These are phyloP conservation scores for Aspergillus eucalypticola DNA, from an alignment of 2,329 filamentous ascomycete species.

Conservation along the genomic window DNA sequence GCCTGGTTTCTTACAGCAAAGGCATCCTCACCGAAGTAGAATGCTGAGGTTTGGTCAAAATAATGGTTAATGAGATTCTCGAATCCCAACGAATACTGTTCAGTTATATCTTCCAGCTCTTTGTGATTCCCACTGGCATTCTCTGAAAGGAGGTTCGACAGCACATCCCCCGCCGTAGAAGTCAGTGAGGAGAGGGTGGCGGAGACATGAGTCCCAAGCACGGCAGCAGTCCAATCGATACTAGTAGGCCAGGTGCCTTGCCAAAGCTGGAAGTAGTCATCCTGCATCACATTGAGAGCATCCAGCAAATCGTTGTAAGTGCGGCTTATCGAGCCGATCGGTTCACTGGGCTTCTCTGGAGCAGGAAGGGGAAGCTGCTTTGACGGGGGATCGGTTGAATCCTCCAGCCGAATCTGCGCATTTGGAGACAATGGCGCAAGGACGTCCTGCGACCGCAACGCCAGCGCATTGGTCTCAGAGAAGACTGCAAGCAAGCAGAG, in stretches of 20 bases:
- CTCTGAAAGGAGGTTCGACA: conserved; percentile 33
- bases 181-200: conserved; percentile 72
- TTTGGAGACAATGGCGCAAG: conserved; percentile 18
- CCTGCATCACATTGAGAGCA: conserved; percentile 74
- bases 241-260: conserved; percentile 78
- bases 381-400: conserved; percentile 9
- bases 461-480: conserved; percentile 30
- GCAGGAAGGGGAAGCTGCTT: conserved; percentile 18
- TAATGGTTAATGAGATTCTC: conserved; percentile 82
- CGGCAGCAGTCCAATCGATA: conserved; percentile 93
- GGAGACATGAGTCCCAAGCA: conserved; percentile 76
- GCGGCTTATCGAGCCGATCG: conserved; percentile 12
- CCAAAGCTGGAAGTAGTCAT: conserved; percentile 73
- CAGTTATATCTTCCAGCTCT: conserved; percentile 5
- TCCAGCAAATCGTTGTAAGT: conserved; percentile 52
- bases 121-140: conserved; percentile 1
- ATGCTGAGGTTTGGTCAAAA: conserved; percentile 73
- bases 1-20: conserved; percentile 74
- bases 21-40: conserved; percentile 84
- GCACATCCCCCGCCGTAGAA: conserved; percentile 49
- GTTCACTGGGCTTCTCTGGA: conserved; percentile 22
- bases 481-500: conserved; percentile 27
- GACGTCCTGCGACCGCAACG: conserved; percentile 30
- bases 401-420: conserved; percentile 13
- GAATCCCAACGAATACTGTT: conserved; percentile 47